Conservation (phyloP, 805 yeast species). For the Ogataea pignaliae region DNA sequence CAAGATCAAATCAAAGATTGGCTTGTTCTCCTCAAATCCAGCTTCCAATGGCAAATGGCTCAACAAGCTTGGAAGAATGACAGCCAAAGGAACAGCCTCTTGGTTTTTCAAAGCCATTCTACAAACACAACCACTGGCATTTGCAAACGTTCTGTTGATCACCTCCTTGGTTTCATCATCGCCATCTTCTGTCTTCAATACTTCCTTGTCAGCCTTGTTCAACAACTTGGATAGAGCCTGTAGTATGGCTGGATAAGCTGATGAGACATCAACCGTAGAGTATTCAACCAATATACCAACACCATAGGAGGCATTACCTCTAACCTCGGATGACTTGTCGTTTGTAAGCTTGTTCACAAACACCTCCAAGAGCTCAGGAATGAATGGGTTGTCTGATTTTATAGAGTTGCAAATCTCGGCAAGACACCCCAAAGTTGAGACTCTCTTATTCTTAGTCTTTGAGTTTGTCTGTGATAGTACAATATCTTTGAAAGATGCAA, state of each 20-base stretch:
- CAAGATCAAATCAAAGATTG: conserved; percentile 76
- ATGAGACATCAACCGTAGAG: conserved; percentile 50
- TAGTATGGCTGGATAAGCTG: conserved; percentile 65
- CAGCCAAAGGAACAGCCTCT: conserved; percentile 69
- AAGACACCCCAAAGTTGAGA: conserved; percentile 79
- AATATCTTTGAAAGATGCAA: conserved; percentile 64
- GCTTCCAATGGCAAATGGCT: conserved; percentile 80
- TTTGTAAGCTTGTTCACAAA: conserved; percentile 66
- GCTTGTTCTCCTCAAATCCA: conserved; percentile 89
- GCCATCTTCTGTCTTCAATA: conserved; percentile 52
- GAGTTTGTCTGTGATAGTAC: conserved; percentile 54
- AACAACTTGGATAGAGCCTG: conserved; percentile 65
- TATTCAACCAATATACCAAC: conserved; percentile 68
- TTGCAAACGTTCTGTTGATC: conserved; percentile 80
- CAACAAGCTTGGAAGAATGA: conserved; percentile 68
- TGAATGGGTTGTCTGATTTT: conserved; percentile 59
- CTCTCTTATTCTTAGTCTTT: conserved; percentile 70
- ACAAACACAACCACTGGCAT: conserved; percentile 96
- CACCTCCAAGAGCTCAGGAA: conserved; percentile 64
- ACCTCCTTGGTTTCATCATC: conserved; percentile 78
- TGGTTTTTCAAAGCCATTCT: conserved; percentile 78
- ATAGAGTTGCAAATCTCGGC: conserved; percentile 85
- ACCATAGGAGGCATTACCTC: conserved; percentile 96
- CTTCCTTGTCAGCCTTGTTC: conserved; percentile 72
- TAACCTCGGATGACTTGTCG: conserved; percentile 79